Evolutionary conservation across 345 rosid genomes (phyloP), one percentile per base, ranked within the genome.

Genomic region (Salix dunnii): DNA sequence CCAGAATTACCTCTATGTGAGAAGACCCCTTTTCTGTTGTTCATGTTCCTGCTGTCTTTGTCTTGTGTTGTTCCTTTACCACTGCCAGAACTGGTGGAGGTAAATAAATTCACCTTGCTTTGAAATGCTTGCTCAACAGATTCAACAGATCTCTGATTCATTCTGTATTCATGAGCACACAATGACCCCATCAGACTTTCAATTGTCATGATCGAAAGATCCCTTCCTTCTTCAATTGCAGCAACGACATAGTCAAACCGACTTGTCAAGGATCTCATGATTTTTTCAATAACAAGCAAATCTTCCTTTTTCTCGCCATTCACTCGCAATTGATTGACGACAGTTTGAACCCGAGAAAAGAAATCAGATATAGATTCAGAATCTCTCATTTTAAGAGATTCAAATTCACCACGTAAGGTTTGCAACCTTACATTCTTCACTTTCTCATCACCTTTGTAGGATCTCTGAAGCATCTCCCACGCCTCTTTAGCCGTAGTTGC

Each of bases 171-270:
- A 55, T 78, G 33, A 5, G 71, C 77, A 67, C 72, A 48, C 10
- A 75, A 55, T 11, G 33, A 31, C 5, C 78, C 75, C 30, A 72
- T 1, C 4, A 79, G 70, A 48, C 79, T 20, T 71, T 79, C 18
- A 2, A 72, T 23, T 0, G 55, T 67, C 60, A 61, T 76, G 12
- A n/a, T 7, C 1, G 20, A 68, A 0, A 73, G 2, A 33, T 73
- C 76, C 36, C 68, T 79, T 16, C 63, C 72, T 21, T 82, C 77
- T 46, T 78, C 55, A 17, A 78, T 77, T 3, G 71, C 67, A 8
- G 48, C 27, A 3, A 74, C 55, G 7, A 77, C 53, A 46, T 49
- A 46, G 11, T 76, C 48, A 12, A 58, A 82, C 27, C 64, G 76
- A 51, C 65, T 21, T 27, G 20, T 8, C 13, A 76, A 40, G 7